These are phyloP conservation scores for Colletotrichum sp. DNA, from an alignment of 2,329 filamentous ascomycete genomes.

Conservation along the genomic window DNA sequence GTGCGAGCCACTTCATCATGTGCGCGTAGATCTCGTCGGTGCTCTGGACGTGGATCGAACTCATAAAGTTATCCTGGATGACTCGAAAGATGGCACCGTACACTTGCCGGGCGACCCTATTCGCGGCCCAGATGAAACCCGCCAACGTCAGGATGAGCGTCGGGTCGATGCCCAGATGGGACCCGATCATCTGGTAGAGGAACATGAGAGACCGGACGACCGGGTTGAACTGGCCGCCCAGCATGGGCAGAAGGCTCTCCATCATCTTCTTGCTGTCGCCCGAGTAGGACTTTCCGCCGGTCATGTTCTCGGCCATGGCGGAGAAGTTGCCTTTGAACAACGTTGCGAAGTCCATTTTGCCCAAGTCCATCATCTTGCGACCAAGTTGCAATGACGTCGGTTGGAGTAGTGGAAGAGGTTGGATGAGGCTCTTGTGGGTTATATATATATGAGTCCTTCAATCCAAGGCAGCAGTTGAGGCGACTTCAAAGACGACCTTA, in stretches of 20 bases:
- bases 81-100: slow-evolving; percentile 38
- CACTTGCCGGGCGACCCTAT: slow-evolving; percentile 37
- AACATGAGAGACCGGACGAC: slow-evolving; percentile 28
- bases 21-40: slow-evolving; percentile 64
- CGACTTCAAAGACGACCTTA: not conserved
- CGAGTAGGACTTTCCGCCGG: not conserved
- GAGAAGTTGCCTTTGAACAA: slow-evolving; percentile 16
- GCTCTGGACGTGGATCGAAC: slow-evolving; percentile 56
- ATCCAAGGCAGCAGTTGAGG: not conserved
- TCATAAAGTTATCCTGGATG: slow-evolving; percentile 52
- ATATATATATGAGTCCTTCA: not conserved
- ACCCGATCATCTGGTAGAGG: slow-evolving; percentile 49
- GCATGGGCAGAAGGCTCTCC: slow-evolving; percentile 18
- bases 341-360: slow-evolving; percentile 15
- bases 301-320: slow-evolving; percentile 19
- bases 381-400: not conserved
- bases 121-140: slow-evolving; percentile 53
- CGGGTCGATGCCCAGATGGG: slow-evolving; percentile 53
- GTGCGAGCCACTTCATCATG: slow-evolving; percentile 62
- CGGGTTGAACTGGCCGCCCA: slow-evolving; percentile 23
- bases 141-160: slow-evolving; percentile 49
- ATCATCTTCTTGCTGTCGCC: slow-evolving; percentile 15
- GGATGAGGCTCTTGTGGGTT: not conserved
- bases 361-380: slow-evolving; percentile 2
- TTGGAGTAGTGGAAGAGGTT: not conserved